These are phyloP conservation scores for Hericium rajendrae DNA, from an alignment of 768 basidiomycete genomes.

Conservation along the genomic window DNA sequence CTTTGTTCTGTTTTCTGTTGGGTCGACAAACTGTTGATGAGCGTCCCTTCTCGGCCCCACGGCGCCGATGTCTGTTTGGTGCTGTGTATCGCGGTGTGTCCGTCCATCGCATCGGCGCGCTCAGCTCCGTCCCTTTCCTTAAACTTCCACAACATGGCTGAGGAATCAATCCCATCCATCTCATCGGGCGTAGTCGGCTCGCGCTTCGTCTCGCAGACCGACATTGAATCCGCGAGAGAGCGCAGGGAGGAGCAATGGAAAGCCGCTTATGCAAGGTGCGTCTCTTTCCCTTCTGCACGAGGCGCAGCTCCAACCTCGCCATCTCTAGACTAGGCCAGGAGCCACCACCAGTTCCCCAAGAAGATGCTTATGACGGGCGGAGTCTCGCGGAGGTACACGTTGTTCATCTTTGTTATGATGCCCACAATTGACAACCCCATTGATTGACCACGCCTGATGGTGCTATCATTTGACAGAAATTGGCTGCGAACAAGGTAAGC, in stretches of 20 bases:
- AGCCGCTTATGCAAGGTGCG: constrained; percentile 75
- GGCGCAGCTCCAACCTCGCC: constrained; percentile 3
- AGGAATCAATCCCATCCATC: constrained; percentile 53
- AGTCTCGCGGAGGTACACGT: constrained; percentile 77
- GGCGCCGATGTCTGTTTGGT: too few species aligned
- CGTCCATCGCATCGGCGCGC: not conserved
- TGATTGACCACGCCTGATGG: not conserved
- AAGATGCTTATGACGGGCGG: constrained; percentile 74
- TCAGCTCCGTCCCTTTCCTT: not conserved
- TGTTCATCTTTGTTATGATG: not conserved
- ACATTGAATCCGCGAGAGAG: constrained; percentile 63
- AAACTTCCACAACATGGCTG: constrained; percentile 5
- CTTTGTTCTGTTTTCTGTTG: too few species aligned
- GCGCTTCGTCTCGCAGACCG: constrained; percentile 73
- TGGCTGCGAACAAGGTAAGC: constrained; percentile 77
- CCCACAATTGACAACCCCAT: not conserved
- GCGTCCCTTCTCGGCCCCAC: too few species aligned
- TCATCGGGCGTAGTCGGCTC: constrained; percentile 68
- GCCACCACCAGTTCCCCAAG: constrained; percentile 65
- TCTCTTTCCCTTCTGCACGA: constrained; percentile 1
- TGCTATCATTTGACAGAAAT: constrained; percentile 47
- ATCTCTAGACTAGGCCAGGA: constrained; percentile 65
- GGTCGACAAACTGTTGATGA: too few species aligned
- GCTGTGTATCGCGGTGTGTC: too few species aligned
- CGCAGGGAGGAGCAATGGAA: constrained; percentile 81